Evolutionary conservation across 805 yeast species (phyloP).

Genomic region (Saccharomycopsis javanensis): DNA sequence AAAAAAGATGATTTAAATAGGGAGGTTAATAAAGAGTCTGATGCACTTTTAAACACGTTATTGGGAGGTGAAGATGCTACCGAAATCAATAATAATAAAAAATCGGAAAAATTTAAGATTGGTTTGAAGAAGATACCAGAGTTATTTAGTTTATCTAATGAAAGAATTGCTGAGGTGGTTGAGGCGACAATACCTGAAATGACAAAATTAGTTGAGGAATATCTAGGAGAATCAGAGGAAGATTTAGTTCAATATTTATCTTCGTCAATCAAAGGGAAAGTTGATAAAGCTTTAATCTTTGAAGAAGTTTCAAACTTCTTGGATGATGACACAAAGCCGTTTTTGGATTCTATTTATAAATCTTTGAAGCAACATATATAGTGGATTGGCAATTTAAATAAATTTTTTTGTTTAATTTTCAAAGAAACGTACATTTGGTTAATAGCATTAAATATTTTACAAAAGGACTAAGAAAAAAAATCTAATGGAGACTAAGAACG

Average conservation of each 20-base stretch:
- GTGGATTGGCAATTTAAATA: not conserved
- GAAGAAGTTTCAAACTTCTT: constrained; percentile 41
- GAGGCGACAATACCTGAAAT: constrained; percentile 29
- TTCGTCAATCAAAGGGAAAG: constrained; percentile 29
- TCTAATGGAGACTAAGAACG: not conserved
- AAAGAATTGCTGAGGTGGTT: constrained; percentile 19
- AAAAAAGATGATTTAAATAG: constrained; percentile 8
- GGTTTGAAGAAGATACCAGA: not conserved
- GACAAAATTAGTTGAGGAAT: constrained; percentile 38
- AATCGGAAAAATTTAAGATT: not conserved
- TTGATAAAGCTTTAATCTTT: constrained; percentile 27
- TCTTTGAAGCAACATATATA: not conserved
- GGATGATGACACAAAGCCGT: constrained; percentile 38
- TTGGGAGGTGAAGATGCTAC: not conserved
- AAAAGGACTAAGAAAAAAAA: too few species aligned
- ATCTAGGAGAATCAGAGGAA: constrained; percentile 44
- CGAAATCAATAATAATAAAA: not conserved
- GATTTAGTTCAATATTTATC: constrained; percentile 37
- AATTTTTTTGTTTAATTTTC: not conserved
- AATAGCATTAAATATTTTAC: not conserved
- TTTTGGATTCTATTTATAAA: constrained; percentile 25
- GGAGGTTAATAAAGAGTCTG: constrained; percentile 3
- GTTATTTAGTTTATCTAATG: constrained; percentile 9
- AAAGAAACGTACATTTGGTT: not conserved
- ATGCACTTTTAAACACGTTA: not conserved